Percentiles rank a stretch among this genome's conserved stretches.
Evolutionary conservation across 208 protist genomes (phyloP).

Genomic region (Trypanosoma boissoni): DNA sequence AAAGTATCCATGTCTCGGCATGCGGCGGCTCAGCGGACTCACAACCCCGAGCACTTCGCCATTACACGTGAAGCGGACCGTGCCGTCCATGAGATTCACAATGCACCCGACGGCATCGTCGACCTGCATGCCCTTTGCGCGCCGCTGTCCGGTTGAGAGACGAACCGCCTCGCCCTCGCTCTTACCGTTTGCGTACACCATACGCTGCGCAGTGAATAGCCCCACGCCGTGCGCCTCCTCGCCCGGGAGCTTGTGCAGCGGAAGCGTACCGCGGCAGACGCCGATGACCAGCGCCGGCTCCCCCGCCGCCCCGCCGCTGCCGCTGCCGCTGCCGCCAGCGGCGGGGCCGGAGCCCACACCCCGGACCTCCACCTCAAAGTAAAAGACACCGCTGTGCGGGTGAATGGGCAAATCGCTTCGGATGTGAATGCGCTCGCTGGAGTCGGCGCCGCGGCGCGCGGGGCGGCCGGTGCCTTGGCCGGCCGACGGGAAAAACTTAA

Average conservation of each 20-base stretch:
- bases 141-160: slow-evolving; percentile 18
- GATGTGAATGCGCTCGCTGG: slow-evolving; percentile 42
- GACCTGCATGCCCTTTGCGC: slow-evolving; percentile 25
- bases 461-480: neutral
- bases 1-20: slow-evolving; percentile 33
- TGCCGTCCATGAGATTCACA: slow-evolving; percentile 56
- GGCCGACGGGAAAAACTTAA: slow-evolving; percentile 27
- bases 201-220: slow-evolving; percentile 60
- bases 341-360: too few relatives aligned
- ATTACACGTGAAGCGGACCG: slow-evolving; percentile 72
- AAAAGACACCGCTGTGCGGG: slow-evolving; percentile 44
- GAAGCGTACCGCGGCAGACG: slow-evolving; percentile 40
- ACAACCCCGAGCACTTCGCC: slow-evolving; percentile 28
- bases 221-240: slow-evolving; percentile 67
- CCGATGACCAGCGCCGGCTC: slow-evolving; percentile 50
- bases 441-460: slow-evolving; percentile 5
- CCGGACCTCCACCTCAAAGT: slow-evolving; percentile 64
- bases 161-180: slow-evolving; percentile 41
- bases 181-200: slow-evolving; percentile 51
- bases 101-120: slow-evolving; percentile 70
- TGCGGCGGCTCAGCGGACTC: slow-evolving; percentile 12
- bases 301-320: neutral
- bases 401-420: slow-evolving; percentile 49
- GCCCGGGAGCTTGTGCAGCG: slow-evolving; percentile 51
- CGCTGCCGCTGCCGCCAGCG: neutral